Base-by-base conservation (phyloP, 2,329 filamentous ascomycete genomes). In the Helotiales sp. region DNA sequence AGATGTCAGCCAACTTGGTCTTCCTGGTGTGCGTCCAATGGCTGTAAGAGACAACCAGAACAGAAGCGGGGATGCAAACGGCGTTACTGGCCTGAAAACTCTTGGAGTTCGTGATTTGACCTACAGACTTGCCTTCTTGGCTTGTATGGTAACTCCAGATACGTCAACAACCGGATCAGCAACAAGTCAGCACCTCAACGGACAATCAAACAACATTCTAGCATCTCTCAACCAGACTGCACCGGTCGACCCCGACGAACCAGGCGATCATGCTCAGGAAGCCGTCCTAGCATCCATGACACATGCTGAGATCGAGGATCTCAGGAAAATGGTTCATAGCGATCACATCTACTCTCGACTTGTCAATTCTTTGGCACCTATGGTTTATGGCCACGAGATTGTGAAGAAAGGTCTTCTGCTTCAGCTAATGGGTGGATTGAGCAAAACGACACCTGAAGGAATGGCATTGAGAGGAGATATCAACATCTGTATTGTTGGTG, bases 401-500 rank as follows among this genome's bases (percentile, higher is more conserved):
- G 93, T 99, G 70, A 99, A 99, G 78, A 99, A 99, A 75, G 95
- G 95, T 29, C 79, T 99, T 24, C 82, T 99, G 7, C 81, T 99
- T 40, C 95, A 99, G 74, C 81, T 99, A 47, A 91, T 99, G 83
- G 91, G 92, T n/a, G 95, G 95, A 78, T 91, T 99, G 2, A 86
- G 87, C 75, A 99, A 99, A 74, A 84, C 84, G 22, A 99, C 95
- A 0, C 83, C 91, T 0, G 95, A 99, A 75, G 93, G 91, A 61
- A 96, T 99, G 91, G 86, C 93, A 63, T 82, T 99, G 42, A 87
- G 95, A 82, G 95, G 95, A 66, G 95, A 99, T 71, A 93, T 99
- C 79, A 99, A 99, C 76, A 96, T 99, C 62, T 99, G 95, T 75
- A 91, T 99, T 66, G 95, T 99, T 58, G 95, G 95, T 59, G 95